These are phyloP conservation scores for Parastagonospora avenae DNA, from an alignment of 2,329 filamentous ascomycete species.

Conservation along the genomic window DNA sequence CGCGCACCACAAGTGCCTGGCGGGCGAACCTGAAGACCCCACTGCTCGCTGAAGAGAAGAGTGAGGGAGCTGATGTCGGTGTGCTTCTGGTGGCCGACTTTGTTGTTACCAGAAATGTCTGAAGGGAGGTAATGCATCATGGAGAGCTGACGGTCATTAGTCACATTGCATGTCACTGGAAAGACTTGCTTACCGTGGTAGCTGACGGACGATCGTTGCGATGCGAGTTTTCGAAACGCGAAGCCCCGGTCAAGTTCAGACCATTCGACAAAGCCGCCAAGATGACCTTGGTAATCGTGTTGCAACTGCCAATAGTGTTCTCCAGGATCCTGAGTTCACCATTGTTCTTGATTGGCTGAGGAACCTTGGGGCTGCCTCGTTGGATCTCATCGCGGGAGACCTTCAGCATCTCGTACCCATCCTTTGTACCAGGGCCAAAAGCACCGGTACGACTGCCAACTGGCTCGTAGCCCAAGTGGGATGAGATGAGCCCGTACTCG, in stretches of 20 bases:
- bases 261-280: slow-evolving; percentile 53
- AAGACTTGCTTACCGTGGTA: slow-evolving; percentile 26
- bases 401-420: slow-evolving; percentile 43
- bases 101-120: slow-evolving; percentile 21
- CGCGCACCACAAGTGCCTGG: slow-evolving; percentile 50
- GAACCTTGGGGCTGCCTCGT: slow-evolving; percentile 29
- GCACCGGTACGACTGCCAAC: slow-evolving; percentile 36
- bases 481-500: slow-evolving; percentile 60
- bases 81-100: slow-evolving; percentile 40
- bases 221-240: slow-evolving; percentile 38
- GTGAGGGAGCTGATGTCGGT: slow-evolving; percentile 41
- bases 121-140: slow-evolving; percentile 44
- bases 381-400: slow-evolving; percentile 42
- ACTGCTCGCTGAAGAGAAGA: slow-evolving; percentile 58
- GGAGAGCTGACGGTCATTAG: slow-evolving; percentile 18
- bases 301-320: slow-evolving; percentile 35
- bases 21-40: slow-evolving; percentile 62
- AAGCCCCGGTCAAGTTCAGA: slow-evolving; percentile 28
- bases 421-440: slow-evolving; percentile 32
- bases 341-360: slow-evolving; percentile 33
- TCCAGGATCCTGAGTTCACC: slow-evolving; percentile 31
- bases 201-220: slow-evolving; percentile 40
- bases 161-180: neutral
- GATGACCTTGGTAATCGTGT: slow-evolving; percentile 47
- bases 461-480: slow-evolving; percentile 56